These are phyloP conservation scores for Grosmannia penicillata DNA, from an alignment of 2,329 filamentous ascomycete genomes.

Conservation along the genomic window DNA sequence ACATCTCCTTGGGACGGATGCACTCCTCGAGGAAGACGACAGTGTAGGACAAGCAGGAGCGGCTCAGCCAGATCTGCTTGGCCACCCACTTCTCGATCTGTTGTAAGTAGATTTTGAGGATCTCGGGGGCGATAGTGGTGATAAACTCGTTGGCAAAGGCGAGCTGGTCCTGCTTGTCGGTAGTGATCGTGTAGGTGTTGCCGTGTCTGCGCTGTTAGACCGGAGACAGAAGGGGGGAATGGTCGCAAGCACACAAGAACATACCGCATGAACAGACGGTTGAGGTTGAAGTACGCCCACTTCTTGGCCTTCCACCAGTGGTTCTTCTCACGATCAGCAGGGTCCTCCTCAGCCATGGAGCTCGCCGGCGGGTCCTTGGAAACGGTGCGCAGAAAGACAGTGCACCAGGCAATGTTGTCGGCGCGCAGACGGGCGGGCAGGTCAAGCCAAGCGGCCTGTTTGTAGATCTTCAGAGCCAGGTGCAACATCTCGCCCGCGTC, in stretches of 20 bases:
- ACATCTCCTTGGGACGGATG: slow-evolving; percentile 94
- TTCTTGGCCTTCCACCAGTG: slow-evolving; percentile 99
- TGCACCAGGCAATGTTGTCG: slow-evolving; percentile 88
- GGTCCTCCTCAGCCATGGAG: slow-evolving; percentile 66
- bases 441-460: slow-evolving; percentile 96
- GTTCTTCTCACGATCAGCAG: slow-evolving; percentile 77
- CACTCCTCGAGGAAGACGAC: slow-evolving; percentile 94
- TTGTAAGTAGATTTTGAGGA: slow-evolving; percentile 83
- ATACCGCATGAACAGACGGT: slow-evolving; percentile 83
- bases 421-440: slow-evolving; percentile 63
- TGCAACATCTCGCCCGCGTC: slow-evolving; percentile 96
- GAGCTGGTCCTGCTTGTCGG: slow-evolving; percentile 56
- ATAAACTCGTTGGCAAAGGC: slow-evolving; percentile 86
- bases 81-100: slow-evolving; percentile 97
- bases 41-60: slow-evolving; percentile 83
- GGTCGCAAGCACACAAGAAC: no score
- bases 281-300: slow-evolving; percentile 96
- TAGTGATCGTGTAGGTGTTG: slow-evolving; percentile 62
- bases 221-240: no score
- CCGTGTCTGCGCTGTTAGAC: slow-evolving; percentile 56
- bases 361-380: slow-evolving; percentile 68
- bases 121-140: slow-evolving; percentile 82
- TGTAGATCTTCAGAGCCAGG: slow-evolving; percentile 89
- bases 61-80: slow-evolving; percentile 88
- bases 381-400: slow-evolving; percentile 81